Base-by-base conservation (phyloP, 495 filamentous ascomycete species). In the Sporormia fimetaria region DNA sequence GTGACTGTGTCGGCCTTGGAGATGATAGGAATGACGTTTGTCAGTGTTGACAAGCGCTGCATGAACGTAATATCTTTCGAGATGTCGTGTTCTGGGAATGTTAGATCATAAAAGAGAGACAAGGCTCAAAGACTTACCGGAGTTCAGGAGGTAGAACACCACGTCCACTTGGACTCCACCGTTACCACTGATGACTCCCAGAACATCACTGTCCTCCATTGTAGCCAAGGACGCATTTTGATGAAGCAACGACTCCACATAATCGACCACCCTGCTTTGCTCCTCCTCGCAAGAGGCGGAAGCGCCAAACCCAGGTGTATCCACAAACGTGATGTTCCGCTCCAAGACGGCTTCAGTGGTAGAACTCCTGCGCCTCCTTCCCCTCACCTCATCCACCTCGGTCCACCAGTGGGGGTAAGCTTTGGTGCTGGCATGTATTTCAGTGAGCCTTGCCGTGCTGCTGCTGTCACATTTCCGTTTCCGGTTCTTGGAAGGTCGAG, bases 361-460 rank as follows among this genome's bases (percentile, higher is more conserved):
- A 41, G 76, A 63, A 50, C 81, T 90, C 63, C 85, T 94, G 46
- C 84, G 72, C 41, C 83, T 71, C 42, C 73, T 61, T 21, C 80
- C 63, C 26, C 70, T 72, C 31, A 76, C 79, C 37, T 85, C 76
- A 26, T 92, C 84, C 37, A 87, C 57, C 49, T 92, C 84, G n/a
- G 83, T 81, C 86, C 86, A 95, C 90, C 90, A 96, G 24, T 75
- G 58, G 2, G 92, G 90, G 62, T 93, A 94, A 39, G 90, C 74
- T 52, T 82, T 83, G 10, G 90, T 95, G 55, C 88, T 95, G 32
- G 90, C 92, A 62, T 83, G 81, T 10, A 94, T 76, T 59, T 95
- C 92, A 6, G 75, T 78, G 37, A 90, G 78, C 11, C 41, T 54
- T 47, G 51, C 61, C 33, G 48, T 59, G 44, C 55, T 47, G 44